A percentile compares a stretch with the other conserved stretches of the same genome.
Evolutionary conservation across 257 asterid species (phyloP).

Genomic region (Sherardia arvensis): DNA sequence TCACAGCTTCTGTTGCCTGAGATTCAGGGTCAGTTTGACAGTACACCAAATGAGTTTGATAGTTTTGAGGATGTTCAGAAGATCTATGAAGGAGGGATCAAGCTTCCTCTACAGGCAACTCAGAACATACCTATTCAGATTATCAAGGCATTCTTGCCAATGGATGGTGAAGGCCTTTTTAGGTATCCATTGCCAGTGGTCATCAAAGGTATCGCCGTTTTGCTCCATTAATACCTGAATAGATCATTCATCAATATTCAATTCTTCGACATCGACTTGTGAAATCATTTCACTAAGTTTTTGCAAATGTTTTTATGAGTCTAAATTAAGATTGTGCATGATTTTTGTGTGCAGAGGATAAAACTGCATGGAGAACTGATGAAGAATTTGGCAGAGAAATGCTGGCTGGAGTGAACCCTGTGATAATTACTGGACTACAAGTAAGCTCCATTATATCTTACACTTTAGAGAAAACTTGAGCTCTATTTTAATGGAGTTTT

Average conservation of each 20-base stretch:
- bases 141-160: conserved; percentile 53
- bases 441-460: conserved; percentile 18
- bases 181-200: conserved; percentile 60
- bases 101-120: conserved; percentile 32
- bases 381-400: conserved; percentile 74
- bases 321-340: conserved; percentile 4
- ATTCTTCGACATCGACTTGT: no score
- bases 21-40: conserved; percentile 47
- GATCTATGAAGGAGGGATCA: conserved; percentile 48
- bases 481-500: no score
- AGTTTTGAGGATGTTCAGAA: conserved; percentile 53
- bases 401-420: conserved; percentile 75
- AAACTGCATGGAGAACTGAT: conserved; percentile 66
- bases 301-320: no score
- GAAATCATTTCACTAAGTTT: no score
- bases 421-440: conserved; percentile 50
- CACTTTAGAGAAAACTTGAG: background rate
- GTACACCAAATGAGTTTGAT: conserved; percentile 59
- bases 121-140: conserved; percentile 42
- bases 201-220: conserved; percentile 63
- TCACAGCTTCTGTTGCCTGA: conserved; percentile 60
- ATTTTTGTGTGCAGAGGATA: conserved; percentile 34
- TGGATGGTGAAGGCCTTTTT: conserved; percentile 46
- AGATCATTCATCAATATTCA: no score
- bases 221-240: background rate